These are phyloP conservation scores for Circinella umbellata DNA, from an alignment of 371 early-diverging fungal genomes.

Conservation along the genomic window DNA sequence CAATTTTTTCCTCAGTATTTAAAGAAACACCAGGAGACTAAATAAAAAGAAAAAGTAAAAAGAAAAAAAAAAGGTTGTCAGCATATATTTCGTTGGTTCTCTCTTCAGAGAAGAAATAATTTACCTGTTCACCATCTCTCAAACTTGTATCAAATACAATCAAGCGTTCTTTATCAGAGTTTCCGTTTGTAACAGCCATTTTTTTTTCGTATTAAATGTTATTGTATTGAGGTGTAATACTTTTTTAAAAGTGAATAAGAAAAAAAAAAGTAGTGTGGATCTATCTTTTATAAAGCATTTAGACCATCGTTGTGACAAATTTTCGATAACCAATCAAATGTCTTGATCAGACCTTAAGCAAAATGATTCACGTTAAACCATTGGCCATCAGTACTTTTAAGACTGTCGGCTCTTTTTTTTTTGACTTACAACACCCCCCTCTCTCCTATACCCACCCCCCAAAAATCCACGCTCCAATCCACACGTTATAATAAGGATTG, in stretches of 20 bases:
- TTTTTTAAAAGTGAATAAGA: conserved; percentile 4
- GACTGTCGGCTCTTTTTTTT: not conserved
- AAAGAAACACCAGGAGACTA: conserved; percentile 96
- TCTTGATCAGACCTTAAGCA: conserved; percentile 11
- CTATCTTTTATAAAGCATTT: conserved; percentile 12
- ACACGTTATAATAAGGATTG: too few species aligned
- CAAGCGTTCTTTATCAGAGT: conserved; percentile 68
- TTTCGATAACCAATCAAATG: not conserved
- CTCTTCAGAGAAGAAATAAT: not conserved
- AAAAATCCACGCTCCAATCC: too few species aligned
- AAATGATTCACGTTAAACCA: conserved; percentile 17
- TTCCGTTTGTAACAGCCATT: conserved; percentile 21
- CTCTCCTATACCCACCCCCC: not conserved
- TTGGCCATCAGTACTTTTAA: not conserved
- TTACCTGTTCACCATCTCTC: conserved; percentile 95
- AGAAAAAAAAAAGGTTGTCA: not conserved
- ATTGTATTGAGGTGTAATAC: not conserved
- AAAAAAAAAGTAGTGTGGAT: conserved; percentile 7
- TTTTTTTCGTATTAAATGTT: not conserved
- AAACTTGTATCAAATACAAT: conserved; percentile 95
- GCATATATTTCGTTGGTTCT: not conserved
- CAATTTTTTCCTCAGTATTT: conserved; percentile 89
- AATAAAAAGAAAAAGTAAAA: too few species aligned
- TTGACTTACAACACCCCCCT: not conserved
- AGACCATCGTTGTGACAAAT: conserved; percentile 5